Evolutionary conservation across 805 yeast species (phyloP).

Genomic region (Dipodascus albidus): DNA sequence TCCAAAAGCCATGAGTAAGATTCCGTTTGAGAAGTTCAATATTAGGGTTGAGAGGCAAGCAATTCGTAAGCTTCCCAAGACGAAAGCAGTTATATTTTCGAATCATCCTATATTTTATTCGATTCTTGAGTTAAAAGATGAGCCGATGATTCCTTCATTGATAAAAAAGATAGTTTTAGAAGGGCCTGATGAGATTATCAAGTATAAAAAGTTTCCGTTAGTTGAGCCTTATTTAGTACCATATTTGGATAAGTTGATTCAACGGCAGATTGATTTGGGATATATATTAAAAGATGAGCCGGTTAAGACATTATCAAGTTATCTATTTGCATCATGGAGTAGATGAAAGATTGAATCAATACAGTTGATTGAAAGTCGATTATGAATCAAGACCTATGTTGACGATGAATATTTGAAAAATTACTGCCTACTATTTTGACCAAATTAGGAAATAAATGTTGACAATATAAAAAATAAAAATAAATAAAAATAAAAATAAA

Average conservation of each 20-base stretch:
- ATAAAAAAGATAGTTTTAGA: conserved; percentile 50
- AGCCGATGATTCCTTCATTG: conserved; percentile 57
- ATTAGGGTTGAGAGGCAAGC: conserved; percentile 69
- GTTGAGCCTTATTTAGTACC: conserved; percentile 49
- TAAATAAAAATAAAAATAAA: no score
- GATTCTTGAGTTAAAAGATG: conserved; percentile 69
- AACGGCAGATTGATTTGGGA: conserved; percentile 47
- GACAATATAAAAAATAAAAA: no score
- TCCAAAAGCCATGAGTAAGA: no score
- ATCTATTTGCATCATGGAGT: conserved; percentile 53
- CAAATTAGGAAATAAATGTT: no score
- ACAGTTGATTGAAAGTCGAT: no score
- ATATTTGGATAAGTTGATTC: conserved; percentile 44
- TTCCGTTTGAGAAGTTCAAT: conserved; percentile 42
- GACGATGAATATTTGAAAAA: no score
- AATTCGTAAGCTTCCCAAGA: conserved; percentile 51
- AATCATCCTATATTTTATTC: conserved; percentile 65
- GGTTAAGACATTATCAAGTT: conserved; percentile 9
- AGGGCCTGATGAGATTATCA: conserved; percentile 53
- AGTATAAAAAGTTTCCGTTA: conserved; percentile 49
- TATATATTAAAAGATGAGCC: conserved; percentile 27
- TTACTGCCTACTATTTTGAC: no score
- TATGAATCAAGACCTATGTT: no score
- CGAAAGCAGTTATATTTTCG: conserved; percentile 57
- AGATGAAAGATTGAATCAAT: no score